Evolutionary conservation across 2,329 filamentous ascomycete species (phyloP).

Genomic region (Ceratocystis eucalypticola): DNA sequence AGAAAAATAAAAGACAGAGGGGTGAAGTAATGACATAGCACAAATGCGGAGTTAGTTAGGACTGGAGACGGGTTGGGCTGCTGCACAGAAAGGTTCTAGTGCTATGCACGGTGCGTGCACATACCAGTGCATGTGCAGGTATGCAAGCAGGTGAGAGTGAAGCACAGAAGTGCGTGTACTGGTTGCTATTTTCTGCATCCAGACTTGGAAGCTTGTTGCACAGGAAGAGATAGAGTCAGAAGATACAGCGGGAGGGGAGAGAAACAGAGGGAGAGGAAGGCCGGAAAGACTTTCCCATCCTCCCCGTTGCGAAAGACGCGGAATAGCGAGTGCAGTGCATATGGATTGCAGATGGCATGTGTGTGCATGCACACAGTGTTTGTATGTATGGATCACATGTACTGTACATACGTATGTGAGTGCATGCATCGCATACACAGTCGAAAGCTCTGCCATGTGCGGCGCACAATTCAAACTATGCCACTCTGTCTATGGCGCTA

Average conservation of each 20-base stretch:
- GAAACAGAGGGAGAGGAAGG: background rate
- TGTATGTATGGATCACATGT: background rate
- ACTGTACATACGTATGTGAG: background rate
- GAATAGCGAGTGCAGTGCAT: background rate
- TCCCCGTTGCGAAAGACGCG: background rate
- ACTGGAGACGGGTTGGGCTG: background rate
- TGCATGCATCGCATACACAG: background rate
- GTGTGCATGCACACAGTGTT: background rate
- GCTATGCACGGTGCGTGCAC: background rate
- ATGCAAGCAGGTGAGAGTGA: background rate
- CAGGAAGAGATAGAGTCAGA: background rate
- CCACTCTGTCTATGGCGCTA: background rate
- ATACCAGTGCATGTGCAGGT: background rate
- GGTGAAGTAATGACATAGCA: background rate
- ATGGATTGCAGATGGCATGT: background rate
- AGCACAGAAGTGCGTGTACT: background rate
- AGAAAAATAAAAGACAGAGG: background rate
- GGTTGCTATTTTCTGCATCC: background rate
- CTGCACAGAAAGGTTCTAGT: background rate
- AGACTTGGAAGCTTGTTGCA: background rate
- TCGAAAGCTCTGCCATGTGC: background rate
- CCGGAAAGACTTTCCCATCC: background rate
- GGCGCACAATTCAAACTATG: background rate
- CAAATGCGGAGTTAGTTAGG: background rate
- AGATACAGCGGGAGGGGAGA: background rate